Evolutionary conservation across 2,329 filamentous ascomycete genomes (phyloP), one percentile per base, ranked within the genome.

Genomic region (Aureobasidium lini): DNA sequence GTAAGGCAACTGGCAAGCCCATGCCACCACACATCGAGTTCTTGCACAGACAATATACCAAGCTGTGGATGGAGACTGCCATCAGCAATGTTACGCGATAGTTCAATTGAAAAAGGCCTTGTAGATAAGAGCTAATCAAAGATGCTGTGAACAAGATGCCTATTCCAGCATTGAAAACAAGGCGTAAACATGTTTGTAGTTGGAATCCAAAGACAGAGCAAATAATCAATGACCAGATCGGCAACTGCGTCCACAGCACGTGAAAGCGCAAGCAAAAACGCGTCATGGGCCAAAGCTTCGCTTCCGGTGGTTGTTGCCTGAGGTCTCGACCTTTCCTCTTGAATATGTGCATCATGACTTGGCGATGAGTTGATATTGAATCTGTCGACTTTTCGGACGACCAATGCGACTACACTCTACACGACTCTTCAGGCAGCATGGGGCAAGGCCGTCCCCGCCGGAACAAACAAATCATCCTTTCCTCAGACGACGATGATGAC

Each of bases 61-160:
- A 83, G 70, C 64, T 84, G 43, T 76, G 73, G 73, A 78, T 82
- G 76, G 81, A 83, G 73, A 81, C 75, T 49, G 80, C 78, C 1
- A 64, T 81, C 42, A 64, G 69, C 64, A 75, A 74, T 60, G 66
- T 71, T 37, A 67, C 66, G 54, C 66, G 63, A 61, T 70, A 60
- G 43, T 3, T 23, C 23, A 23, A 23, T 23, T 3, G 23, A 23
- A 23, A 23, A 23, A 23, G 23, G 23, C 23, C 23, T 2, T 23
- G 23, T 2, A 23, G 2, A 23, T 23, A 23, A 23, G 23, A 3
- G 23, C 23, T 23, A 23, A 3, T 42, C 4, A 36, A 36, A 8
- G 4, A 36, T 9, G 34, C 34, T 36, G 13, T 8, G 34, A 36
- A 36, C 1, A 3, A 36, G 34, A 23, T 3, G 23, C 23, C 23